Conservation (phyloP, 139 green algal genomes). For the Pseudopediastrum boryanum region DNA sequence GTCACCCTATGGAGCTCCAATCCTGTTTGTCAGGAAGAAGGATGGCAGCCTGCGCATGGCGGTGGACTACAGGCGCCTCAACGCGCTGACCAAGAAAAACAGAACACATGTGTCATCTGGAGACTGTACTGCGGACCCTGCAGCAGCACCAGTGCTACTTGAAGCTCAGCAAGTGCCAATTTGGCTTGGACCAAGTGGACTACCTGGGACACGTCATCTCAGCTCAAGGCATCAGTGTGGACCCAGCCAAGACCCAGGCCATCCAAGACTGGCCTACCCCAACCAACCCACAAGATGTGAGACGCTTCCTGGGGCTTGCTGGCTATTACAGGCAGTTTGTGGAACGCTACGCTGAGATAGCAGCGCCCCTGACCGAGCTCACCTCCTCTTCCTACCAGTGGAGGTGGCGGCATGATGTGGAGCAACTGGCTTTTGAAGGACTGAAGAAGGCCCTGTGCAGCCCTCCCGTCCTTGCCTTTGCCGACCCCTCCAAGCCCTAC, state of each 20-base stretch:
- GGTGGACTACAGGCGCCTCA: slow-evolving; percentile 64
- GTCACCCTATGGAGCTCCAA: slow-evolving; percentile 45
- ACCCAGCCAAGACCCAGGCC: slow-evolving; percentile 24
- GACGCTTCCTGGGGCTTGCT: slow-evolving; percentile 35
- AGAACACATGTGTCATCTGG: slow-evolving; percentile 30
- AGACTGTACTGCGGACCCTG: slow-evolving; percentile 11
- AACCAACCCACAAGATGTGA: background rate
- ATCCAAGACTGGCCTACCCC: slow-evolving; percentile 29
- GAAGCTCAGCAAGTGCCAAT: slow-evolving; percentile 36
- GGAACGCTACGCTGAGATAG: slow-evolving; percentile 3
- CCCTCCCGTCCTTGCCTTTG: too few relatives aligned
- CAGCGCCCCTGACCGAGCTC: too few relatives aligned
- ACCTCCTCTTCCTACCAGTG: too few relatives aligned
- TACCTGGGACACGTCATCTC: slow-evolving; percentile 35
- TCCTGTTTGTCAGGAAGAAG: slow-evolving; percentile 71
- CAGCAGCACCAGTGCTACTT: slow-evolving; percentile 30
- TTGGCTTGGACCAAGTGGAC: slow-evolving; percentile 8
- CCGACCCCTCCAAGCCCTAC: too few relatives aligned
- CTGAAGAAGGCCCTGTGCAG: too few relatives aligned
- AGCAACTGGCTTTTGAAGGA: too few relatives aligned
- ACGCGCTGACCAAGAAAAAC: slow-evolving; percentile 63
- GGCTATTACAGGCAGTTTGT: slow-evolving; percentile 51
- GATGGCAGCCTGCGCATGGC: slow-evolving; percentile 59
- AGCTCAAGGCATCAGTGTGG: background rate
- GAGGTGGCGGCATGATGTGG: too few relatives aligned